Percentiles rank a stretch among this genome's conserved stretches.
phyloP scores from a whole-genome alignment of 2,329 filamentous ascomycete genomes.

The Fusarium agapanthi region DNA sequence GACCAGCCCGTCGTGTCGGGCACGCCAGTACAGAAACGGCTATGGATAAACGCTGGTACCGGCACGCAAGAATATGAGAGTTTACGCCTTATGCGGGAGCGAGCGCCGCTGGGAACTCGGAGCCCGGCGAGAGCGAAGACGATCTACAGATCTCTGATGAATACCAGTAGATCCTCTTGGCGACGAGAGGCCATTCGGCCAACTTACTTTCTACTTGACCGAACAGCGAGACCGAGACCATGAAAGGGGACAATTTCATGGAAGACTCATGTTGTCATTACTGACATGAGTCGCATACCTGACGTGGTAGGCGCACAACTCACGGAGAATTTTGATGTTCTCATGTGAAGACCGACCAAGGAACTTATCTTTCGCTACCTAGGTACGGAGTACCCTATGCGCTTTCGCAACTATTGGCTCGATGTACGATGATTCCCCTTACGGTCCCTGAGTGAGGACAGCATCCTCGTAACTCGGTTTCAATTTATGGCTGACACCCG shows the following conservation, averaged over 20 bases:
- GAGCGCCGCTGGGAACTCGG: constrained; percentile 19
- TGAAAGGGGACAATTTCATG: neutral
- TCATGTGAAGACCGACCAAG: neutral
- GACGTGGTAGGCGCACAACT: neutral
- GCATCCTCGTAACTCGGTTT: neutral
- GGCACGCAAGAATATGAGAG: neutral
- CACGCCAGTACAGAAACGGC: constrained; percentile 26
- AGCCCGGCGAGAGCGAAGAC: constrained; percentile 25
- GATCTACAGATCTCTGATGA: neutral
- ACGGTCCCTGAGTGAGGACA: neutral
- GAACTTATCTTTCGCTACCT: neutral
- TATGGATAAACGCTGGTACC: neutral
- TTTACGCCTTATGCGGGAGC: constrained; percentile 3
- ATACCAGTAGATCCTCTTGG: constrained; percentile 20
- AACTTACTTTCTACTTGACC: constrained; percentile 8
- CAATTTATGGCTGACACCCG: neutral
- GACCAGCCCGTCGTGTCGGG: constrained; percentile 3
- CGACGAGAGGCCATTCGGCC: neutral
- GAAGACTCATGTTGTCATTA: neutral
- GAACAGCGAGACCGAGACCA: neutral
- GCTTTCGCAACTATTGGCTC: neutral
- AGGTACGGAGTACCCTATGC: neutral
- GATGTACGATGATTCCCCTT: neutral
- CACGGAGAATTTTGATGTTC: neutral
- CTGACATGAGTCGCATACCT: neutral